A percentile compares a stretch with the other conserved stretches of the same genome.
phyloP scores from a whole-genome alignment of 2,329 filamentous ascomycete species.

The Pseudopithomyces chartarum region DNA sequence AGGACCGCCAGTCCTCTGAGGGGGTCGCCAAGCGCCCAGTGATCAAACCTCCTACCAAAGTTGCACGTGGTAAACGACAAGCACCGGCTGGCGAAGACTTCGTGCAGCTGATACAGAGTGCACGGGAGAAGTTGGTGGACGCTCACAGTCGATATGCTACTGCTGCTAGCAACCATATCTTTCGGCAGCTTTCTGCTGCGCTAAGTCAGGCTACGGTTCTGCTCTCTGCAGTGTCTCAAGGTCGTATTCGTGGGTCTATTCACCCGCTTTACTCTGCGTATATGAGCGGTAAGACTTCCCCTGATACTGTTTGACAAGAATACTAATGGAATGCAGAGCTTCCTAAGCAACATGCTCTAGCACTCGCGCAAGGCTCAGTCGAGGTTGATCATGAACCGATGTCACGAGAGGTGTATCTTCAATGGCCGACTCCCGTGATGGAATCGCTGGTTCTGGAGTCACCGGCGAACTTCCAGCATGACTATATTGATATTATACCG shows the following conservation, averaged over 20 bases:
- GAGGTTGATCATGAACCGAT: slow-evolving; percentile 53
- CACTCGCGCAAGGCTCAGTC: slow-evolving; percentile 65
- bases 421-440: slow-evolving; percentile 47
- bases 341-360: slow-evolving; percentile 71
- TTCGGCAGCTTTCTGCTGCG: slow-evolving; percentile 56
- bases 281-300: slow-evolving; percentile 36
- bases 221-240: slow-evolving; percentile 43
- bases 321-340: slow-evolving; percentile 58
- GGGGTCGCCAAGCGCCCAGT: slow-evolving; percentile 20
- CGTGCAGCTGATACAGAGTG: slow-evolving; percentile 64
- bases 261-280: slow-evolving; percentile 48
- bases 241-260: slow-evolving; percentile 35
- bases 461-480: slow-evolving; percentile 67
- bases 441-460: slow-evolving; percentile 45
- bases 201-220: slow-evolving; percentile 45
- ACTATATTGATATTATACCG: slow-evolving; percentile 87
- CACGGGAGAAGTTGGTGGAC: slow-evolving; percentile 68
- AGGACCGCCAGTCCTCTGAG: slow-evolving; percentile 34
- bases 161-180: slow-evolving; percentile 60
- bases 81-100: slow-evolving; percentile 50
- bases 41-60: slow-evolving; percentile 17
- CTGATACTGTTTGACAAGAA: not conserved
- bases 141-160: slow-evolving; percentile 61
- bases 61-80: slow-evolving; percentile 30
- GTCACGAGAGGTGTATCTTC: slow-evolving; percentile 41